A percentile compares a stretch with the other conserved stretches of the same genome.
These are phyloP conservation scores for Nissolia schottii DNA, from an alignment of 306 rosid species.

Conservation along the genomic window DNA sequence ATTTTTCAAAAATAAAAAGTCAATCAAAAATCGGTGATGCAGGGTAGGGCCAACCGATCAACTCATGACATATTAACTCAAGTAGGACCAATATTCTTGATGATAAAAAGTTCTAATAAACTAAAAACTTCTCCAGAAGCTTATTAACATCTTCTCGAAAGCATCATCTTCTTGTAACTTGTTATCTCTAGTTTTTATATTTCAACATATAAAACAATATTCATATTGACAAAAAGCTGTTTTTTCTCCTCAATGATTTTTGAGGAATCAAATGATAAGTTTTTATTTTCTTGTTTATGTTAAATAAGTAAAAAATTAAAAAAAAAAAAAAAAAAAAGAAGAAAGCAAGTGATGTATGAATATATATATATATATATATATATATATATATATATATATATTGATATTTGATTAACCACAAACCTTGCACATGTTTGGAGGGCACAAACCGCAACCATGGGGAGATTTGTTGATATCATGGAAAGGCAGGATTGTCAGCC, in stretches of 20 bases:
- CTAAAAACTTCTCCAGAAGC: neutral
- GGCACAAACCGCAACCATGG: conserved; percentile 56
- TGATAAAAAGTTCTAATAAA: neutral
- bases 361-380: neutral
- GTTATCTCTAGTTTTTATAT: neutral
- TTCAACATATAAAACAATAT: neutral
- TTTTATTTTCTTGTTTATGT: neutral
- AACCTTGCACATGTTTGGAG: conserved; percentile 89
- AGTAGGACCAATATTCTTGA: neutral
- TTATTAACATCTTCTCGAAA: neutral
- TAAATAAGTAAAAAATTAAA: neutral
- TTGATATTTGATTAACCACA: too few relatives aligned
- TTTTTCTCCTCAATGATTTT: neutral
- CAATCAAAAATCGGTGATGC: too few relatives aligned
- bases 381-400: neutral
- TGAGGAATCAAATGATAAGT: neutral
- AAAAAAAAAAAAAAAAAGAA: too few relatives aligned
- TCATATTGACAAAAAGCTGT: neutral
- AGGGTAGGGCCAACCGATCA: neutral
- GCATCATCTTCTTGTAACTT: neutral
- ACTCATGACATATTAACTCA: neutral
- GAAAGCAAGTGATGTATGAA: neutral
- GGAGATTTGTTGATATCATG: conserved; percentile 40
- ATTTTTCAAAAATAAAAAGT: too few relatives aligned
- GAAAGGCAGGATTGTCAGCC: conserved; percentile 42